phyloP scores from a whole-genome alignment of 2,329 filamentous ascomycete genomes.

The Alternaria triticimaculans region DNA sequence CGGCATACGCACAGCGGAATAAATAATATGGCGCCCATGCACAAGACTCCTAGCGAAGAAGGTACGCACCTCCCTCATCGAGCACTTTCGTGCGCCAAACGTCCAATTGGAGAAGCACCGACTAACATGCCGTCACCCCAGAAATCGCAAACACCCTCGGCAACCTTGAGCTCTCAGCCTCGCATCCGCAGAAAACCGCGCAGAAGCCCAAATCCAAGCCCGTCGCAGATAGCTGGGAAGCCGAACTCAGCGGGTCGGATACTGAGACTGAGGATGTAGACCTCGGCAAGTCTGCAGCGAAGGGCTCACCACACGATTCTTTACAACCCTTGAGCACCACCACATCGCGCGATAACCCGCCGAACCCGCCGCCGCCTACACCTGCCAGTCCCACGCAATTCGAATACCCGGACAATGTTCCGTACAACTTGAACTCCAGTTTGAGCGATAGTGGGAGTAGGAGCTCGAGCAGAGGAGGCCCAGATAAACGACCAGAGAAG shows the following conservation, averaged over 20 bases:
- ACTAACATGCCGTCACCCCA: slow-evolving; percentile 13
- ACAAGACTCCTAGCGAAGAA: slow-evolving; percentile 20
- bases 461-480: slow-evolving; percentile 30
- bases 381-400: slow-evolving; percentile 45
- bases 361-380: slow-evolving; percentile 44
- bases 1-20: background rate
- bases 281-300: background rate
- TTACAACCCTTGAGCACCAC: slow-evolving; percentile 29
- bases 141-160: slow-evolving; percentile 48
- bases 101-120: background rate
- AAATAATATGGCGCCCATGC: slow-evolving; percentile 10
- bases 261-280: slow-evolving; percentile 37
- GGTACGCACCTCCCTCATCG: background rate
- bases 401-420: slow-evolving; percentile 38
- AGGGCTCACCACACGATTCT: slow-evolving; percentile 10
- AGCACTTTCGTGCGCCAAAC: background rate
- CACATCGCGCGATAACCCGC: slow-evolving; percentile 15
- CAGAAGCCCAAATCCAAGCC: slow-evolving; percentile 45
- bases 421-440: slow-evolving; percentile 15
- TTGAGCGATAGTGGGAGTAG: slow-evolving; percentile 10
- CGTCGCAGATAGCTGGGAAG: slow-evolving; percentile 78
- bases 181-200: slow-evolving; percentile 37
- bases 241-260: slow-evolving; percentile 63
- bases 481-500: slow-evolving; percentile 75
- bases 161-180: slow-evolving; percentile 46